A percentile compares a stretch with the other conserved stretches of the same genome.
Conservation (phyloP, 768 basidiomycete genomes). For the Kwoniella shandongensis region DNA sequence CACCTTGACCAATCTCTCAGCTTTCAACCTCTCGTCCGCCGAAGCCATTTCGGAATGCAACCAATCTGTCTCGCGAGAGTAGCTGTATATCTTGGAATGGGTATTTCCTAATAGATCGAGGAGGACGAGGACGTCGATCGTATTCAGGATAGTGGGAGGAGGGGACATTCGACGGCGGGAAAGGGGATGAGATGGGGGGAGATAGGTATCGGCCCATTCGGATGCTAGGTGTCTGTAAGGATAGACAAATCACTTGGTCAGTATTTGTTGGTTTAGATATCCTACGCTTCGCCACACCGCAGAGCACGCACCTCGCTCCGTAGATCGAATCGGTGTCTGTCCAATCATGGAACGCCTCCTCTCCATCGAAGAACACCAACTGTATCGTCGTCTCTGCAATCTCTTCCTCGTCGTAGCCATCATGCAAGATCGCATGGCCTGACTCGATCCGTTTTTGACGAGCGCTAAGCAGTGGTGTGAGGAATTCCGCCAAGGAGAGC, state of each 20-base stretch:
- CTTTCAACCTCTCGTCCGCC: constrained; percentile 70
- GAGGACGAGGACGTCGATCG: constrained; percentile 86
- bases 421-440: constrained; percentile 61
- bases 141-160: constrained; percentile 65
- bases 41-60: constrained; percentile 74
- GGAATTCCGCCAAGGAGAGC: constrained; percentile 82
- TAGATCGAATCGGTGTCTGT: constrained; percentile 87
- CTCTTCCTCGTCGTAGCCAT: constrained; percentile 62
- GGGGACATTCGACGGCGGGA: constrained; percentile 57
- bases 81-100: constrained; percentile 73
- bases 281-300: too few relatives aligned
- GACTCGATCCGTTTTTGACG: constrained; percentile 62
- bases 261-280: too few relatives aligned
- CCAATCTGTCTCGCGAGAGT: constrained; percentile 87
- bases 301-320: constrained; percentile 77
- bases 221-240: constrained; percentile 75
- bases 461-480: constrained; percentile 58
- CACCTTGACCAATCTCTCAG: constrained; percentile 62
- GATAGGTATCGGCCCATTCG: constrained; percentile 73
- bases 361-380: constrained; percentile 93
- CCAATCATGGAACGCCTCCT: constrained; percentile 93
- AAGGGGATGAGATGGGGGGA: constrained; percentile 59
- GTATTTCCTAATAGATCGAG: constrained; percentile 85
- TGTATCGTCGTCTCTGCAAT: constrained; percentile 81
- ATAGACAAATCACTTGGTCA: too few relatives aligned